Conservation (phyloP, 2,329 filamentous ascomycete species). For the Fusarium sp. region DNA sequence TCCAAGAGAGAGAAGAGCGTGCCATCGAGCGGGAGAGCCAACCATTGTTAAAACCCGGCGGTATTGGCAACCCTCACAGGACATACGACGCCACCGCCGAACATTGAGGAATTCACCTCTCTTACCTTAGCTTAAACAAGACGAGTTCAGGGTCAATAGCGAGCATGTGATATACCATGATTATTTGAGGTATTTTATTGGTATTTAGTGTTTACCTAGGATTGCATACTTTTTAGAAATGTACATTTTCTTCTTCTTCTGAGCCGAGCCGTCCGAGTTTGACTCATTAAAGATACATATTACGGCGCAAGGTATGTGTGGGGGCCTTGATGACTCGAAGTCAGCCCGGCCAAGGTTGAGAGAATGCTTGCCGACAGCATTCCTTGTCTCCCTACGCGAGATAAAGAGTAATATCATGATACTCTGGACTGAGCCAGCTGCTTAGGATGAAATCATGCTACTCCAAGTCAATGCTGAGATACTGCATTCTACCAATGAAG, state of each 20-base stretch:
- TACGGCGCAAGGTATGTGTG: constrained; percentile 12
- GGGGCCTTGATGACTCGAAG: constrained; percentile 33
- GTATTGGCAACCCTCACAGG: constrained; percentile 58
- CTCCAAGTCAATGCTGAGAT: not conserved
- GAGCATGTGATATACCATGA: constrained; percentile 40
- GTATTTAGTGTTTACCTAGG: constrained; percentile 27
- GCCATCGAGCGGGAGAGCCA: constrained; percentile 62
- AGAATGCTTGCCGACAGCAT: not conserved
- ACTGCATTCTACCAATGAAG: not conserved
- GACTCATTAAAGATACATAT: constrained; percentile 15
- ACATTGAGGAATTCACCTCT: constrained; percentile 4
- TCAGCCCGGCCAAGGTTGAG: not conserved
- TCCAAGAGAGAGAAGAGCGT: constrained; percentile 62
- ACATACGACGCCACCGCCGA: constrained; percentile 51
- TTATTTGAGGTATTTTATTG: constrained; percentile 13
- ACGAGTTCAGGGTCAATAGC: constrained; percentile 18
- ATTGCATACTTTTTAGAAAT: constrained; percentile 29
- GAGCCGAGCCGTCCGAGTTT: constrained; percentile 6
- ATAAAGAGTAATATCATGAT: not conserved
- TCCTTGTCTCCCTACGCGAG: constrained; percentile 6
- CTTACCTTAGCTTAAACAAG: constrained; percentile 9
- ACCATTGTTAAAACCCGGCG: constrained; percentile 61
- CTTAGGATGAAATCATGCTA: not conserved
- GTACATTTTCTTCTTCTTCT: constrained; percentile 11
- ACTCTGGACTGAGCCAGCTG: not conserved